Conservation (phyloP, 441 rosid species). For the Sinapis alba region DNA sequence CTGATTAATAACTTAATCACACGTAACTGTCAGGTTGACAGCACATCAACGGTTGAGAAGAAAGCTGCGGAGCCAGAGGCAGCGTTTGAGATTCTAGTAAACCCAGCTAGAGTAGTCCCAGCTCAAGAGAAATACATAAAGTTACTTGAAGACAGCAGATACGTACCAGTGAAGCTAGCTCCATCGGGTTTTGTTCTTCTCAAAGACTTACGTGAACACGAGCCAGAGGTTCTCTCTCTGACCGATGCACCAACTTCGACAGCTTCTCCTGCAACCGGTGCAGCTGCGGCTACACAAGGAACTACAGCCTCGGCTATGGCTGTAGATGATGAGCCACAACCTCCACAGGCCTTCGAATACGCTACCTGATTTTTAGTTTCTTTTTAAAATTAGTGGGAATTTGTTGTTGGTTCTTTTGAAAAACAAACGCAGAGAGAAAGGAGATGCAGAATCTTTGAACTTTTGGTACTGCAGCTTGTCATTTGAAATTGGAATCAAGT, state of each 20-base stretch:
- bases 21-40: constrained; percentile 61
- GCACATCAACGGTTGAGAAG: constrained; percentile 64
- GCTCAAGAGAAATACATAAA: constrained; percentile 88
- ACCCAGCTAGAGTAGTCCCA: constrained; percentile 98
- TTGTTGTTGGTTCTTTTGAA: constrained; percentile 22
- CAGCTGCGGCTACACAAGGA: constrained; percentile 44
- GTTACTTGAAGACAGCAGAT: constrained; percentile 84
- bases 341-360: constrained; percentile 93
- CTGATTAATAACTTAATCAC: neutral
- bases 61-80: constrained; percentile 91
- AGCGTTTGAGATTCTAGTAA: constrained; percentile 73
- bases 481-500: constrained; percentile 24
- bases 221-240: constrained; percentile 88
- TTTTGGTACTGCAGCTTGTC: constrained; percentile 21
- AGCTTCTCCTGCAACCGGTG: constrained; percentile 58
- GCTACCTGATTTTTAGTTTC: constrained; percentile 30
- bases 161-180: constrained; percentile 80
- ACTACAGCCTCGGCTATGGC: constrained; percentile 68
- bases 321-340: constrained; percentile 96
- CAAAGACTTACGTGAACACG: constrained; percentile 67
- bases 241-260: constrained; percentile 83
- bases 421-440: constrained; percentile 14
- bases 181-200: constrained; percentile 95
- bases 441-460: constrained; percentile 16
- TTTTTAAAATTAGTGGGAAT: constrained; percentile 11